Percentiles rank a stretch among this genome's conserved stretches.
Conservation (phyloP, 2,329 filamentous ascomycete genomes). For the Acephala macrosclerotiorum region DNA sequence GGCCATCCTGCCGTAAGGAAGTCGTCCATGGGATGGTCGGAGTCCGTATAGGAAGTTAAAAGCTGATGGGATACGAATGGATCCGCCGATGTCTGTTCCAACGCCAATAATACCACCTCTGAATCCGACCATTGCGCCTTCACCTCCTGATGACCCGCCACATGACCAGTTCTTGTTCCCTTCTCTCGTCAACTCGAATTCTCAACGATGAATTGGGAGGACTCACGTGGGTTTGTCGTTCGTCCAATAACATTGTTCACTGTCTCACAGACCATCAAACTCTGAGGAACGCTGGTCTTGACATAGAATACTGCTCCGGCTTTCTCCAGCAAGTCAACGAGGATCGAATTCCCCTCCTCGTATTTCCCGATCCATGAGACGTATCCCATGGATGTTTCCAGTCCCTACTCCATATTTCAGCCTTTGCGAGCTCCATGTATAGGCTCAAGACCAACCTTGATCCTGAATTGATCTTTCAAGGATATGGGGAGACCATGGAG, state of each 20-base stretch:
- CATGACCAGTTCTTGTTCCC: constrained; percentile 38
- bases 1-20: constrained; percentile 43
- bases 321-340: constrained; percentile 45
- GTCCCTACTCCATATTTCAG: constrained; percentile 47
- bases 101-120: constrained; percentile 39
- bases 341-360: constrained; percentile 35
- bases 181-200: background rate
- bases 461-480: constrained; percentile 68
- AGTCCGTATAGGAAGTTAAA: constrained; percentile 48
- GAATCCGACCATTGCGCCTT: constrained; percentile 40
- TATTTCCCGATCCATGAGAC: constrained; percentile 59
- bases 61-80: constrained; percentile 46
- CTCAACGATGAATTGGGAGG: background rate
- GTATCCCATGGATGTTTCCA: constrained; percentile 63
- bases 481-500: constrained; percentile 68
- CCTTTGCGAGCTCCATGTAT: background rate
- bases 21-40: constrained; percentile 42
- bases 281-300: constrained; percentile 82
- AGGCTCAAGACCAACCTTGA: constrained; percentile 49
- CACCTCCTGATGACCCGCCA: constrained; percentile 43
- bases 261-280: constrained; percentile 45
- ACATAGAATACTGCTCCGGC: constrained; percentile 86
- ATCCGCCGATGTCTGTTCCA: constrained; percentile 44
- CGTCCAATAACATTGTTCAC: constrained; percentile 52
- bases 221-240: constrained; percentile 47